phyloP scores from a whole-genome alignment of 2,329 filamentous ascomycete genomes.

The Davidsoniella neocaledoniae region DNA sequence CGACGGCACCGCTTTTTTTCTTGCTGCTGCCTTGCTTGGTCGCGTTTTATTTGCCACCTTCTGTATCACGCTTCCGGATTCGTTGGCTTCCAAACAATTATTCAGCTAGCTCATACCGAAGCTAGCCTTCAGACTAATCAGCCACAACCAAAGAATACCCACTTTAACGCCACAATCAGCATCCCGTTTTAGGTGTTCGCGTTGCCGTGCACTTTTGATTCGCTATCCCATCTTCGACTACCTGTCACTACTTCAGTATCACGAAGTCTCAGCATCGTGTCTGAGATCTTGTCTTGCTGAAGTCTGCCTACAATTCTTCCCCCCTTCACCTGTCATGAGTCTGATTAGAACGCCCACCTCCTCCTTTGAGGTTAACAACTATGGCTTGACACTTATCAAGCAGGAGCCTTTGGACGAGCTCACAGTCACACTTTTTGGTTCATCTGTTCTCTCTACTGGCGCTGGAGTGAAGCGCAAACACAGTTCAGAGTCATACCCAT shows the following conservation, averaged over 20 bases:
- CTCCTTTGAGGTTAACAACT: slow-evolving; percentile 1
- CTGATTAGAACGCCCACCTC: neutral
- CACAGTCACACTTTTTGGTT: slow-evolving; percentile 1
- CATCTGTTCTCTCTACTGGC: neutral
- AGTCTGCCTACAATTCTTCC: no score
- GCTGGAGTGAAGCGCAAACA: slow-evolving; percentile 11
- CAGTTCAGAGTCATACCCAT: slow-evolving; percentile 7
- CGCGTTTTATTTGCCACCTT: slow-evolving; percentile 11
- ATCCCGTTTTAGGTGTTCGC: neutral
- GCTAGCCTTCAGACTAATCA: no score
- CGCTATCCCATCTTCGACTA: no score
- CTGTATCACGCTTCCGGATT: slow-evolving; percentile 9
- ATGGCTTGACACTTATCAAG: slow-evolving; percentile 8
- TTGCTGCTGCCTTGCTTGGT: slow-evolving; percentile 7
- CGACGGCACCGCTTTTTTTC: neutral
- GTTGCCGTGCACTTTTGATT: neutral
- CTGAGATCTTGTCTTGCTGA: no score
- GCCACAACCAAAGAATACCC: neutral
- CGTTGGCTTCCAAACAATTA: slow-evolving; percentile 1
- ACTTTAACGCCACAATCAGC: slow-evolving; percentile 1
- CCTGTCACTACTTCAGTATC: no score
- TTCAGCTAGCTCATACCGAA: neutral
- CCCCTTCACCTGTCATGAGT: no score
- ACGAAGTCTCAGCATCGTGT: no score
- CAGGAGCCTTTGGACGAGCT: slow-evolving; percentile 10